A percentile compares a stretch with the other conserved stretches of the same genome.
Conservation (phyloP, 495 filamentous ascomycete species). For the Penicillium canariense region DNA sequence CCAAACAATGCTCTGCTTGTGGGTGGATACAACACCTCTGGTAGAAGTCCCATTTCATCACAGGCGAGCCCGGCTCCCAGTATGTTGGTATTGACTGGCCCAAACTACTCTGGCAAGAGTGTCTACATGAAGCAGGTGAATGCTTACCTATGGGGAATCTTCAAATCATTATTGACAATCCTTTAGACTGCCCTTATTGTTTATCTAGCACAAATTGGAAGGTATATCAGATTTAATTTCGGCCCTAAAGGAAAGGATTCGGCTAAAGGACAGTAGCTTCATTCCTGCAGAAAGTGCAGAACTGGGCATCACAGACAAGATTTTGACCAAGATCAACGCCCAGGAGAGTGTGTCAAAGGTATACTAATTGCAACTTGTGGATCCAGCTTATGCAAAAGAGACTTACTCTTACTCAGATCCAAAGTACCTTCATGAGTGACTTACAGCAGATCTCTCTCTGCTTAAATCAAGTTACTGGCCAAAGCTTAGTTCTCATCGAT, state of each 20-base stretch:
- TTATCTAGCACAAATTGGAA: slow-evolving; percentile 89
- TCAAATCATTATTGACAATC: background rate
- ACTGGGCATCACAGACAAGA: slow-evolving; percentile 90
- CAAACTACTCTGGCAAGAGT: slow-evolving; percentile 96
- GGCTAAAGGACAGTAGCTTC: slow-evolving; percentile 51
- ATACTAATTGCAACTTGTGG: background rate
- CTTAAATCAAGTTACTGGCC: slow-evolving; percentile 71
- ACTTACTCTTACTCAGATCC: slow-evolving; percentile 44
- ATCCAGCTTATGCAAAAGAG: background rate
- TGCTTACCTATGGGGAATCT: no score
- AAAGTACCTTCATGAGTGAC: slow-evolving; percentile 94
- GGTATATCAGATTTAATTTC: slow-evolving; percentile 29
- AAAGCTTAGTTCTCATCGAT: slow-evolving; percentile 82
- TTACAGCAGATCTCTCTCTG: slow-evolving; percentile 83
- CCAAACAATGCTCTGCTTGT: slow-evolving; percentile 72
- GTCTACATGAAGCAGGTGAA: slow-evolving; percentile 86
- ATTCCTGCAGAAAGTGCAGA: slow-evolving; percentile 77
- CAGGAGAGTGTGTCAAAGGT: slow-evolving; percentile 79
- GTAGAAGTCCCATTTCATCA: background rate
- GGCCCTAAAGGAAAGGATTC: background rate
- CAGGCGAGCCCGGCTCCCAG: slow-evolving; percentile 48
- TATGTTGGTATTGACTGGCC: slow-evolving; percentile 84
- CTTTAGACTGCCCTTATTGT: slow-evolving; percentile 75
- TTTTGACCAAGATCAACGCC: slow-evolving; percentile 84
- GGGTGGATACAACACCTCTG: slow-evolving; percentile 49